Base-by-base conservation (phyloP, 139 green algal genomes). In the Yamagishiella unicocca region DNA sequence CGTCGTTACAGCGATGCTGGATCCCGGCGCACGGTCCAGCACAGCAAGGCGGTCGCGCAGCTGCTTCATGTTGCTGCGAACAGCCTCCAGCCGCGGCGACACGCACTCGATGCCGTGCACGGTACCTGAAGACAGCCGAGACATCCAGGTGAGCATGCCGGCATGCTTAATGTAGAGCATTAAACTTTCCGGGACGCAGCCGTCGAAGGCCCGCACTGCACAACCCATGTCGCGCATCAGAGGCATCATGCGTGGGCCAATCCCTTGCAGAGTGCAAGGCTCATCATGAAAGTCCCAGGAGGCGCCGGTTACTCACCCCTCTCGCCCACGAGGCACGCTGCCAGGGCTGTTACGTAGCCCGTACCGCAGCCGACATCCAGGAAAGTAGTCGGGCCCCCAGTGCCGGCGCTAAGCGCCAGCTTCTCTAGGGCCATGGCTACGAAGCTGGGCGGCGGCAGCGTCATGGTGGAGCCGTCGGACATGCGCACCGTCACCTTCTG, bases 281-380 rank as follows among this genome's bases (percentile, higher is more conserved):
- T n/a, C n/a, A n/a, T n/a, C n/a, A n/a, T n/a, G n/a, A n/a, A n/a
- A n/a, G n/a, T n/a, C n/a, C n/a, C n/a, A n/a, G n/a, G n/a, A n/a
- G n/a, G n/a, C n/a, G n/a, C n/a, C n/a, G n/a, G n/a, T n/a, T n/a
- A 45, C 78, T 31, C 43, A 78, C 79, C 90, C 10, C 67, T 55
- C 40, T 81, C 83, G 33, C 88, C 91, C 12, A 93, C 75, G 14
- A 96, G 87, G 87, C 90, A 94, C 1, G 91, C 83, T 0, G 88
- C 93, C 68, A 96, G 87, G 4, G 90, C 91, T 1, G 91, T 91
- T 9, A 95, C 90, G 78, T 94, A 96, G 29, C 87, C 93, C 2
- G 90, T 93, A 71, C 92, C 92, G 55, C 91, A 94, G 40, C 91
- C 91, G 17, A 95, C 90, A 75, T 96, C 93, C 38, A 96, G 91